These are phyloP conservation scores for Eucommia ulmoides DNA, from an alignment of 257 asterid genomes.

Conservation along the genomic window DNA sequence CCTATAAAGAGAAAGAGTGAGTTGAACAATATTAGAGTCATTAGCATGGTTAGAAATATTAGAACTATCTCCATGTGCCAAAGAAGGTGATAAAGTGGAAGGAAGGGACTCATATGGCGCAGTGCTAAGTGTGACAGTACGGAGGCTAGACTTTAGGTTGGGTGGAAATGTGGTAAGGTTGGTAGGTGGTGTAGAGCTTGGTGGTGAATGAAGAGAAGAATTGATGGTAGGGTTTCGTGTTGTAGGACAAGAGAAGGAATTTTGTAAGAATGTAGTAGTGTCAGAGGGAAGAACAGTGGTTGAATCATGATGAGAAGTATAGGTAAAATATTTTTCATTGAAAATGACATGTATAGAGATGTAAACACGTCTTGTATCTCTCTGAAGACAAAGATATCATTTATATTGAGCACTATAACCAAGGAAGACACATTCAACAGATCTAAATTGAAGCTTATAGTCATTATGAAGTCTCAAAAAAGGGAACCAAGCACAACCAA, in stretches of 20 bases:
- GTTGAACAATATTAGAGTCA: neutral
- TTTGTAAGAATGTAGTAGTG: neutral
- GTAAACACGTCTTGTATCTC: neutral
- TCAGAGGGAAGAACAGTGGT: neutral
- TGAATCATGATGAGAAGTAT: too few species aligned
- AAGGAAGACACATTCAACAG: neutral
- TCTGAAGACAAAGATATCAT: neutral
- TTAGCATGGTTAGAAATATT: neutral
- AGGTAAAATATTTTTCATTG: neutral
- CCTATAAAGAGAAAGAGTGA: neutral
- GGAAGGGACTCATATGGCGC: neutral
- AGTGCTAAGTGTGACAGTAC: neutral
- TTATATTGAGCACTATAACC: neutral
- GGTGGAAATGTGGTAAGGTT: neutral
- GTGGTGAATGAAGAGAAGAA: neutral
- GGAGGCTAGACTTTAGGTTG: neutral
- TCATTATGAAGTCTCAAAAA: neutral
- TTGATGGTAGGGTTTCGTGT: neutral
- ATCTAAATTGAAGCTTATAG: neutral
- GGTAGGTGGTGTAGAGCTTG: neutral
- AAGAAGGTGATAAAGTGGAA: neutral
- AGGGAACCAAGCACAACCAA: neutral
- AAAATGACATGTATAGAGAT: neutral
- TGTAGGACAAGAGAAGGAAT: too few species aligned
- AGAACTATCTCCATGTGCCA: neutral